phyloP scores from a whole-genome alignment of 1,284 basidiomycete species.

The Heterobasidion irregulare region DNA sequence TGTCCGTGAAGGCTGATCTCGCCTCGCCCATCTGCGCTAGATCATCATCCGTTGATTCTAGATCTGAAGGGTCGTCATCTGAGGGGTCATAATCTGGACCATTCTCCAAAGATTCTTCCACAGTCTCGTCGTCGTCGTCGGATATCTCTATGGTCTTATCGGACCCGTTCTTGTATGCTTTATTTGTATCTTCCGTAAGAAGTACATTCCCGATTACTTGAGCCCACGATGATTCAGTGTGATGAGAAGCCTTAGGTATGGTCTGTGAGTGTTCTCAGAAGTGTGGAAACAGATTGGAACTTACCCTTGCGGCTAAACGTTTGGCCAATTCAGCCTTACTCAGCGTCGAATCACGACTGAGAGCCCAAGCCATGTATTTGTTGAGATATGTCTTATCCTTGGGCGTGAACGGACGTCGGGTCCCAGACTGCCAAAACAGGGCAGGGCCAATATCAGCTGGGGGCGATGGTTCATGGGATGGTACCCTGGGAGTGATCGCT shows the following conservation, averaged over 20 bases:
- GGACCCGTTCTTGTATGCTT: neutral
- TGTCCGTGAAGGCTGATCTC: slow-evolving; percentile 39
- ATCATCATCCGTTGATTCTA: slow-evolving; percentile 26
- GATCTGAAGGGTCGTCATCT: slow-evolving; percentile 16
- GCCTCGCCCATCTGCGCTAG: slow-evolving; percentile 39
- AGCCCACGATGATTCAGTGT: slow-evolving; percentile 5
- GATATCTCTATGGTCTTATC: slow-evolving; percentile 1
- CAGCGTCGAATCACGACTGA: slow-evolving; percentile 41
- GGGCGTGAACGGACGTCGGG: slow-evolving; percentile 51
- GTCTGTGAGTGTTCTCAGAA: neutral
- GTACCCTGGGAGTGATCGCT: slow-evolving; percentile 31
- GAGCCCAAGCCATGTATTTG: slow-evolving; percentile 51
- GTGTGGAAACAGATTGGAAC: neutral
- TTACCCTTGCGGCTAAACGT: slow-evolving; percentile 46
- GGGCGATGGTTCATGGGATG: slow-evolving; percentile 59
- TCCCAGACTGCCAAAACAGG: slow-evolving; percentile 23
- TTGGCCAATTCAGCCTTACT: slow-evolving; percentile 46
- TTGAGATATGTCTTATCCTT: slow-evolving; percentile 58
- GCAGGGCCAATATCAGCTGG: slow-evolving; percentile 30
- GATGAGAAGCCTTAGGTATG: slow-evolving; percentile 19
- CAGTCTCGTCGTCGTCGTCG: slow-evolving; percentile 20
- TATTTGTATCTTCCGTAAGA: neutral
- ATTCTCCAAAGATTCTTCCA: neutral
- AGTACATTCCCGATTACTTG: neutral
- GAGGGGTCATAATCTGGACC: slow-evolving; percentile 7